Base-by-base conservation (phyloP, 1,139 yeast species). In the Eremothecium coryli region DNA sequence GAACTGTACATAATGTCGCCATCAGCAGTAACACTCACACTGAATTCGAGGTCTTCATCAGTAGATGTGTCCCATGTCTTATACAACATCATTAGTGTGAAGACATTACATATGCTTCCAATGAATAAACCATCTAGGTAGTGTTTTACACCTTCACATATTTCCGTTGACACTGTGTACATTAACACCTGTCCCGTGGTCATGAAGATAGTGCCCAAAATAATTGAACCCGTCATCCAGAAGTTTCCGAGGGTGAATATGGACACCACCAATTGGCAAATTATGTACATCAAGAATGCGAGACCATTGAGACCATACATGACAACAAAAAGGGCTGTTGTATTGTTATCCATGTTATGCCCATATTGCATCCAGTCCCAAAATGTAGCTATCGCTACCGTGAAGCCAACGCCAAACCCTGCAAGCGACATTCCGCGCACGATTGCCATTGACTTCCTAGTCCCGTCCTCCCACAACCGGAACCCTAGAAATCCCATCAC, bases 41-140 rank as follows among this genome's bases (percentile, higher is more conserved):
- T 76, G 58, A 90, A 90, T 61, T 90, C 98, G 51, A 88, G 73
- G 57, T 90, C 97, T 52, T 90, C 97, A 40, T 78, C 75, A n/a
- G 97, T 90, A 36, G 90, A 80, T 73, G 85, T 82, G 52, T 88
- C 96, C 96, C 97, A 90, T 49, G 77, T 84, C 61, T 90, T 88
- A 65, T 86, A 88, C 38, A 88, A 67, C 97, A 90, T 88, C 95
- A 90, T 86, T 37, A 81, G 65, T 5, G 94, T 71, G 50, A 85
- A 82, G 33, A 85, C 57, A 54, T 82, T 84, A 52, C 94, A 75
- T 29, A 84, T 51, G 22, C 93, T 71, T 16, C 88, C 93, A 52
- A 88, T 82, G 56, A 88, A 81, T 22, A 85, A 60, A 1, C 97
- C 97, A 51, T 90, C 98, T 18, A 86, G 68, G 55, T 88, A 90